Conservation (phyloP, 1,284 basidiomycete genomes). For the Melampsora larici-populina region DNA sequence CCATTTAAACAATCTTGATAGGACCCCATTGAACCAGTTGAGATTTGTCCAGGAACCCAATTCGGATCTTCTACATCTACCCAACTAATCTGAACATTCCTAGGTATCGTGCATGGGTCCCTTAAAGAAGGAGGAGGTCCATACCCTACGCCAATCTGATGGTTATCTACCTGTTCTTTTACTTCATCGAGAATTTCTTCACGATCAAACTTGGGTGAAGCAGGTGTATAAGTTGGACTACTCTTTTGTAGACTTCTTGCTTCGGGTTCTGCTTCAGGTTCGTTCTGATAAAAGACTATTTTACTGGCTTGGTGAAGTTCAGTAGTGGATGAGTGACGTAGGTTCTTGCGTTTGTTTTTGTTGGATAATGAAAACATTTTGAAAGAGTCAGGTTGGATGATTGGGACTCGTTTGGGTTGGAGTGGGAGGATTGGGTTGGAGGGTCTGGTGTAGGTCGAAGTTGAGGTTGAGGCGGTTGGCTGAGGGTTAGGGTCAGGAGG, state of each 20-base stretch:
- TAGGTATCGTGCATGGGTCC: slow-evolving; percentile 4
- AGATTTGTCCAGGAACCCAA: slow-evolving; percentile 27
- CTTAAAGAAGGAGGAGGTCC: slow-evolving; percentile 25
- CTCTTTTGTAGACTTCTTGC: not conserved
- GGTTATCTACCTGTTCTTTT: not conserved
- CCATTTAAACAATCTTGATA: not conserved
- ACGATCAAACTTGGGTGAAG: slow-evolving; percentile 8
- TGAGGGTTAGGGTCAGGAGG: too few species aligned
- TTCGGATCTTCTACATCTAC: slow-evolving; percentile 18
- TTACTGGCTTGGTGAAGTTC: slow-evolving; percentile 14
- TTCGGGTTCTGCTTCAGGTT: too few species aligned
- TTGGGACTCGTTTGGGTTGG: slow-evolving; percentile 14
- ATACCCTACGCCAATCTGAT: not conserved
- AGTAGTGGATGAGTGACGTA: not conserved
- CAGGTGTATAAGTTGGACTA: slow-evolving; percentile 22
- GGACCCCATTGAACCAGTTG: too few species aligned
- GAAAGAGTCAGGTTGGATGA: slow-evolving; percentile 13
- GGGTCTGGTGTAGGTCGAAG: too few species aligned
- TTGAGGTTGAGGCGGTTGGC: too few species aligned
- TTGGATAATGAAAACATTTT: slow-evolving; percentile 39
- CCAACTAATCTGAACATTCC: slow-evolving; percentile 22
- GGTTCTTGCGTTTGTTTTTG: slow-evolving; percentile 41
- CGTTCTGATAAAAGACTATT: slow-evolving; percentile 8
- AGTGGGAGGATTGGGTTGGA: not conserved
- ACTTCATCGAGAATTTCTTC: not conserved